Evolutionary conservation across 352 stramenopile species (phyloP), one percentile per base, ranked within the genome.

Genomic region (Pythium insidiosum): DNA sequence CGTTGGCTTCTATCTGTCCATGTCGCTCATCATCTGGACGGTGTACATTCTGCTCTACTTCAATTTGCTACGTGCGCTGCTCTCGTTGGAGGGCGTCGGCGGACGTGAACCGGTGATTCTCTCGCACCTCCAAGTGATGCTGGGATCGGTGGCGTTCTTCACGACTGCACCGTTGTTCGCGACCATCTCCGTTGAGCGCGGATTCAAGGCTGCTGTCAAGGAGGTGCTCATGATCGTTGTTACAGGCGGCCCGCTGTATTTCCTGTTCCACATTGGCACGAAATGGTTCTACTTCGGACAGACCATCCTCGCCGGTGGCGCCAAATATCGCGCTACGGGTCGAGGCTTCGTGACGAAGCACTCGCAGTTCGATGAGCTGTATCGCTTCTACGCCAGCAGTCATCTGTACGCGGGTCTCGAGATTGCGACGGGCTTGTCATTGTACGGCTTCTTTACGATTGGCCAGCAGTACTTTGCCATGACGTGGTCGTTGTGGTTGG

Each of bases 211-310:
- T 11, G 96, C 94, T 38, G 43, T 96, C 36, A 95, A 83, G 45
- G 78, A 94, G 47, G 88, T 98, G 22, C 63, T 97, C 22, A 91
- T 98, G 61, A 95, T 99, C 31, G 92, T 99, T 43, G 78, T 98
- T 15, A 99, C 95, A 28, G 95, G 95, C 36, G 96, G 95, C 1
- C 96, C 96, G 35, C 72, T 99, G 16, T 98, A 99, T 72, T 99
- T 99, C 60, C 88, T 99, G 63, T 99, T 99, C 75, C 96, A 99
- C 66, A 99, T 99, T 50, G 96, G 97, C 54, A 99, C 95, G 18
- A 98, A 98, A 56, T 97, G 94, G 62, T 97, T 98, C 61, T 99
- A 99, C 82, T 99, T 98, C 63, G 89, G 94, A 6, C 96, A 99
- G 59, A 99, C 96, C 10, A 97, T 99, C 66, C 70, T 99, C 25